These are phyloP conservation scores for Xylariomycetidae sp. DNA, from an alignment of 2,329 filamentous ascomycete genomes.

Conservation along the genomic window DNA sequence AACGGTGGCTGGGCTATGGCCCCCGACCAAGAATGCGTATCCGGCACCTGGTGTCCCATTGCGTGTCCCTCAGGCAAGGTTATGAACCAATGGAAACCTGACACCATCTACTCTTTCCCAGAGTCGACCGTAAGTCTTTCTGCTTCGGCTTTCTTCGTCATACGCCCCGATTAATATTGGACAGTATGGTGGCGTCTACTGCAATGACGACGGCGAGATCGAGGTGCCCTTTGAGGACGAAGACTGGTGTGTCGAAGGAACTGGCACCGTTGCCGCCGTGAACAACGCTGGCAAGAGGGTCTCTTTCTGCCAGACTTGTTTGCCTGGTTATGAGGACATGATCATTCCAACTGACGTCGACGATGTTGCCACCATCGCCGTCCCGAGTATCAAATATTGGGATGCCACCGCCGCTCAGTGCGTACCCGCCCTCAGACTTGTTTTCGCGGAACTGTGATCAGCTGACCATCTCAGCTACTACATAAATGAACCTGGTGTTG, in stretches of 20 bases:
- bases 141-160: background rate
- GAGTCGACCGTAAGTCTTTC: conserved; percentile 63
- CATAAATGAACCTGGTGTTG: conserved; percentile 68
- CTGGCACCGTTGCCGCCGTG: conserved; percentile 58
- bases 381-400: conserved; percentile 69
- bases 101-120: conserved; percentile 64
- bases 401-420: conserved; percentile 68
- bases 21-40: conserved; percentile 64
- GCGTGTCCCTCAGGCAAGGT: conserved; percentile 73
- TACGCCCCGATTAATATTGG: conserved; percentile 6
- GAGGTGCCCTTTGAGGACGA: conserved; percentile 64
- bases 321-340: conserved; percentile 79
- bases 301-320: conserved; percentile 74
- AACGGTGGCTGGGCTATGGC: conserved; percentile 81
- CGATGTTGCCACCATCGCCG: conserved; percentile 56
- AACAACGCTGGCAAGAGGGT: conserved; percentile 61
- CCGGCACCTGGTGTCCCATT: conserved; percentile 69
- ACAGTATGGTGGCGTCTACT: conserved; percentile 71
- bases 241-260: conserved; percentile 67
- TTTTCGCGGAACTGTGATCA: background rate
- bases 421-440: too few species aligned
- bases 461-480: conserved; percentile 55
- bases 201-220: conserved; percentile 60
- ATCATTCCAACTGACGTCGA: conserved; percentile 70
- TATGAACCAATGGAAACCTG: conserved; percentile 73